A percentile compares a stretch with the other conserved stretches of the same genome.
Evolutionary conservation across 2,329 filamentous ascomycete genomes (phyloP).

Genomic region (Calonectria ilicicola): DNA sequence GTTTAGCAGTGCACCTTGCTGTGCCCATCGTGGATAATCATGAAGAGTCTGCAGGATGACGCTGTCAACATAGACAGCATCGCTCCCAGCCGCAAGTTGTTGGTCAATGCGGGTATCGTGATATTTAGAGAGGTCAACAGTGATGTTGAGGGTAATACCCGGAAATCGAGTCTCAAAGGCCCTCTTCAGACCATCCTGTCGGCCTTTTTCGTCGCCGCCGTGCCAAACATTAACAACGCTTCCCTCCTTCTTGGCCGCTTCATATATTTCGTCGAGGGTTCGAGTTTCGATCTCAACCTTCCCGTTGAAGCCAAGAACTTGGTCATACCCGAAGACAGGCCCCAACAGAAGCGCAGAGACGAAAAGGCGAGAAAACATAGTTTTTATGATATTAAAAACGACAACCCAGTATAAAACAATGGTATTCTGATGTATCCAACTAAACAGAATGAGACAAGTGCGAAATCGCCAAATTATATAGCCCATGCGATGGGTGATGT

Average conservation of each 20-base stretch:
- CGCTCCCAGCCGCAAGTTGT: slow-evolving; percentile 52
- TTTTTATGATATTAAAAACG: too few species aligned
- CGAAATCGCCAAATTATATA: too few species aligned
- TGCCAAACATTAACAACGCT: slow-evolving; percentile 60
- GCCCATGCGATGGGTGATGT: too few species aligned
- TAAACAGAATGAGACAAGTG: too few species aligned
- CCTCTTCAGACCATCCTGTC: slow-evolving; percentile 53
- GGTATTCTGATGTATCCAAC: too few species aligned
- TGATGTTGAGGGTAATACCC: slow-evolving; percentile 63
- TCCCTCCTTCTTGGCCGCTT: slow-evolving; percentile 61
- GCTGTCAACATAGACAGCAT: slow-evolving; percentile 58
- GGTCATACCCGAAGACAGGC: slow-evolving; percentile 36
- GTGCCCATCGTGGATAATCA: slow-evolving; percentile 64
- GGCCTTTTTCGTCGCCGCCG: slow-evolving; percentile 58
- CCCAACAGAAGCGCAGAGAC: slow-evolving; percentile 20
- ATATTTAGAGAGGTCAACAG: slow-evolving; percentile 68
- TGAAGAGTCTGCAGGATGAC: slow-evolving; percentile 61
- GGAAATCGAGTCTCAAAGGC: slow-evolving; percentile 62
- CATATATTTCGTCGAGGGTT: slow-evolving; percentile 61
- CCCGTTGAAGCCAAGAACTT: slow-evolving; percentile 36
- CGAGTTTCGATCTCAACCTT: slow-evolving; percentile 53
- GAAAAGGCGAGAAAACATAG: too few species aligned
- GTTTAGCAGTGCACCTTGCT: slow-evolving; percentile 57
- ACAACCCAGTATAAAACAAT: too few species aligned
- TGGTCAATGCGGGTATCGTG: slow-evolving; percentile 61